Evolutionary conservation across 2,329 filamentous ascomycete genomes (phyloP), one percentile per base, ranked within the genome.

Genomic region (Colletotrichum sp.): DNA sequence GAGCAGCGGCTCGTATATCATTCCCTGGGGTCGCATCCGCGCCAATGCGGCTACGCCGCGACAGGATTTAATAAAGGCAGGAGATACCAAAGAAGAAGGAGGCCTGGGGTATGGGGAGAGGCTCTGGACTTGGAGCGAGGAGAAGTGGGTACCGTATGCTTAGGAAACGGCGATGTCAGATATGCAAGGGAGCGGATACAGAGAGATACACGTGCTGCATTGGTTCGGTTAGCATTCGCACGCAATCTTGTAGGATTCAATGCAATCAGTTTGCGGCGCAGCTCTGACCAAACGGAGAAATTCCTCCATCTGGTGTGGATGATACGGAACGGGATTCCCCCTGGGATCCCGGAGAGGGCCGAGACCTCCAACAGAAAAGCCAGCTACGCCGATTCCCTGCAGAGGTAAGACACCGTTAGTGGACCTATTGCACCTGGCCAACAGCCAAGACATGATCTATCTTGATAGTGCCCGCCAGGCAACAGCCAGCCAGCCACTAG

Each of bases 11-110:
- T 64, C 76, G 6, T 83, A 81, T 18, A 75, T 82, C 55, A 78
- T 82, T 10, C 83, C 81, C 6, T 83, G 80, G 80, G 81, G 82
- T 5, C 78, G 79, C 43, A 76, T 82, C 18, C 77, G 77, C 28
- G 16, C 55, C 22, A 58, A 68, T 9, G 66, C 52, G 4, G 32
- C n/a, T n/a, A 58, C 52, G 10, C 48, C 66, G 22, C 30, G 66
- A 36, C 66, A 68, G 3, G 66, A 68, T 68, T 8, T 68, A 16
- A 43, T 68, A 12, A 58, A 36, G 22, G 66, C 66, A 16, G 48
- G 30, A 43, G 52, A 39, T 28, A 16, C 15, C 4, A 36, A 18
- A 30, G 32, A 58, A 13, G 52, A 68, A 13, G 66, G 66, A 0
- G 66, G 66, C 2, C 10, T 39, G 25, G 66, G 66, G 5, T 58